Evolutionary conservation across 2,329 filamentous ascomycete species (phyloP), one percentile per base, ranked within the genome.

Genomic region (Monilinia fructigena): DNA sequence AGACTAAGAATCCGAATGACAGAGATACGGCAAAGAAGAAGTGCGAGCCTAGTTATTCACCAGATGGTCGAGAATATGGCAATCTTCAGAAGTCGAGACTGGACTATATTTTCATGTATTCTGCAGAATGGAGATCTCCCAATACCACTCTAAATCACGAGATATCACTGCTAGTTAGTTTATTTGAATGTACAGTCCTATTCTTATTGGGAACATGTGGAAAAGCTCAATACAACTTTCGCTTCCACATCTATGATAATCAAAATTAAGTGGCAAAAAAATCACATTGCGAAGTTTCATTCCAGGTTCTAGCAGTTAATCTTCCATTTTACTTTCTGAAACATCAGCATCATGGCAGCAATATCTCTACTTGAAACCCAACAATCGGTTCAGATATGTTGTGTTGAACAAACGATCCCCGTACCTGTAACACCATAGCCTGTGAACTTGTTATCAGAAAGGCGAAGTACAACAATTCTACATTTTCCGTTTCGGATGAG

Each of bases 321-420:
- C 5, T n/a, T 35, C 42, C 4, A n/a, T 59, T 31, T 16, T 28
- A 12, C 4, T 45, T 26, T 42, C 18, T 28, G 12, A n/a, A 4
- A 38, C 12, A 7, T 62, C 14, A 26, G 18, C 1, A 47, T 47
- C 45, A 47, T 20, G 45, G 20, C 16, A 20, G 20, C 20, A 7
- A 18, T 20, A 35, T 59, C 6, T n/a, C n/a, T n/a, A n/a, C 1
- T 45, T 35, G 12, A 18, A 42, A 8, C 3, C n/a, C 48, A 23
- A 16, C 20, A 11, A 14, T n/a, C 35, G 55, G 7, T 10, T 28
- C 28, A 54, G 8, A 54, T 82, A 75, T 4, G 80, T 83, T 0
- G 83, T 87, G 72, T 87, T 86, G 73, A 86, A 88, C 2, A 88
- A 53, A n/a, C 58, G 58, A 69, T 87, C 82, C 0, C 85, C 0